A percentile compares a stretch with the other conserved stretches of the same genome.
Conservation (phyloP, 2,329 filamentous ascomycete genomes). For the Claviceps arundinis region DNA sequence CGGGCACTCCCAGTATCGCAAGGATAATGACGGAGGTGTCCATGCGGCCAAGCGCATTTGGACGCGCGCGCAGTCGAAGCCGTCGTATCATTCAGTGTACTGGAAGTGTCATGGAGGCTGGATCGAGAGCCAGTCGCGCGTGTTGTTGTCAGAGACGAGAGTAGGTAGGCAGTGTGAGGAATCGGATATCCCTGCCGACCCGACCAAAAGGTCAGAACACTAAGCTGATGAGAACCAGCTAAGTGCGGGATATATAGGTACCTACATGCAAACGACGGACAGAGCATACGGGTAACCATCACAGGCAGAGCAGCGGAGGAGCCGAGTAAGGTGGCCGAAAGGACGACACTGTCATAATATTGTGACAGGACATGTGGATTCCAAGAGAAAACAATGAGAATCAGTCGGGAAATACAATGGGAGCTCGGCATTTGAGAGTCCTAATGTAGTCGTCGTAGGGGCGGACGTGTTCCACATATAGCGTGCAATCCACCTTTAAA, state of each 20-base stretch:
- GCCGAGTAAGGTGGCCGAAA: background rate
- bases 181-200: no score
- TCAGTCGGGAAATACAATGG: no score
- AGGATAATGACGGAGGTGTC: slow-evolving; percentile 17
- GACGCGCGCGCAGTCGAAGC: slow-evolving; percentile 25
- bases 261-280: no score
- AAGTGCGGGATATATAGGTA: no score
- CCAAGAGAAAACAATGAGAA: background rate
- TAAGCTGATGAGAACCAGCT: no score
- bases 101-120: slow-evolving; percentile 8
- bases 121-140: slow-evolving; percentile 6
- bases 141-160: background rate
- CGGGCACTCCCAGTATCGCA: slow-evolving; percentile 26
- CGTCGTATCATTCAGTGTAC: slow-evolving; percentile 20
- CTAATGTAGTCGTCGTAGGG: no score
- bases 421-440: no score
- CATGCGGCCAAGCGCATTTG: slow-evolving; percentile 21
- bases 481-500: no score
- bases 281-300: no score
- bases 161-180: no score
- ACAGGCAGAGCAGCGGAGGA: background rate
- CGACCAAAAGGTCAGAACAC: no score
- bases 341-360: background rate
- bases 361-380: background rate
- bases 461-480: no score